Evolutionary conservation across 148 eudicot genomes (phyloP).

Genomic region (Vaccinium macrocarpon): DNA sequence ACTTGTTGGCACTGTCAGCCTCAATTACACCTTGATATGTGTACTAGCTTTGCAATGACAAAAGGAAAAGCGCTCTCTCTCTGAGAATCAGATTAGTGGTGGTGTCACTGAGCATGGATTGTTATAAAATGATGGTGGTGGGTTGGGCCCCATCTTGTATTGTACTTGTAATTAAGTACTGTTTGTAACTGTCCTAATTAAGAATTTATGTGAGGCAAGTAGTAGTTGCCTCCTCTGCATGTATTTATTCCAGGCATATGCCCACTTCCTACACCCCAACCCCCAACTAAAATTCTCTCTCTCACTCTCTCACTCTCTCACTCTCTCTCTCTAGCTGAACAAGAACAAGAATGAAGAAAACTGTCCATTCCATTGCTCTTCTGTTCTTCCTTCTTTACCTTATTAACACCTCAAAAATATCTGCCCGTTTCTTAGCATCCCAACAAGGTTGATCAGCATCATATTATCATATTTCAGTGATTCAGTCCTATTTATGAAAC

Average conservation of each 20-base stretch:
- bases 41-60: constrained; percentile 6
- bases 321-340: neutral
- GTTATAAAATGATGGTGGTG: constrained; percentile 13
- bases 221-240: constrained; percentile 13
- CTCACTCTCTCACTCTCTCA: neutral
- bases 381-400: constrained; percentile 8
- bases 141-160: constrained; percentile 9
- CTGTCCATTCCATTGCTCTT: neutral
- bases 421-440: constrained; percentile 7
- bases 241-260: constrained; percentile 26
- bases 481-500: constrained; percentile 6
- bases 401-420: neutral
- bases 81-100: neutral
- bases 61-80: neutral
- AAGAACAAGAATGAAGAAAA: constrained; percentile 28
- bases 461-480: too few relatives aligned
- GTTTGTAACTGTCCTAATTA: neutral
- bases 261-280: constrained; percentile 16
- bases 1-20: constrained; percentile 21
- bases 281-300: constrained; percentile 1
- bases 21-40: constrained; percentile 18
- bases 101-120: constrained; percentile 10
- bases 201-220: neutral
- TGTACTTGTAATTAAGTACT: neutral
- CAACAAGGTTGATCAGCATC: constrained; percentile 4